Base-by-base conservation (phyloP, 208 protist genomes). In the Crithidia brevicula region DNA sequence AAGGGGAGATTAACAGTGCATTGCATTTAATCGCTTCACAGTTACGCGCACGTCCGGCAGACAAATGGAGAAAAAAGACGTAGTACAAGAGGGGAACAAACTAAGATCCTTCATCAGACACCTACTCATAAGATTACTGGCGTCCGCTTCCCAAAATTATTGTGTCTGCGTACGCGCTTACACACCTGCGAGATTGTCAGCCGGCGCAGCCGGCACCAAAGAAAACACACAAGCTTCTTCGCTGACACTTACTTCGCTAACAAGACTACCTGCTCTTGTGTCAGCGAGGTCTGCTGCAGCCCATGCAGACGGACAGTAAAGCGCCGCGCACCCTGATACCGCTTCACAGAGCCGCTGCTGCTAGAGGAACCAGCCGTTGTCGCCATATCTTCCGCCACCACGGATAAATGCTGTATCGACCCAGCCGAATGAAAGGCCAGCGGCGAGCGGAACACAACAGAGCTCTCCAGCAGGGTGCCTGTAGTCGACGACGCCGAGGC, bases 241-340 rank as follows among this genome's bases (percentile, higher is more conserved):
- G 20, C 36, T 3, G 16, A 13, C 60, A 53, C 70, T 15, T 46
- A 59, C 50, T 62, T 46, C 11, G 70, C 47, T 27, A 87, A 42
- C 11, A 91, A 40, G 13, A 83, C 20, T 38, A 91, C 75, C 59
- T 91, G 85, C 47, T 88, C 68, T 8, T 77, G 43, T 4, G 81
- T 83, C 59, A 91, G 63, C 42, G 57, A 54, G 9, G 85, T 91
- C 57, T 81, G 58, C 61, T 91, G 85, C 11, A 86, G 53, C 23
- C 85, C 85, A 40, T 72, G 64, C 30, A 91, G 59, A 30, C 70
- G 79, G 13, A 88, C 85, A 15, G 53, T 49, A 53, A 83, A 91
- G 13, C 45, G 71, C 3, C 82, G 73, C 15, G 38, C 7, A 23
- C 78, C 77, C 30, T 66, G 62, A 40, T 76, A 76, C 20, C 70